Conservation (phyloP, 768 basidiomycete genomes). For the Suillus variegatus region DNA sequence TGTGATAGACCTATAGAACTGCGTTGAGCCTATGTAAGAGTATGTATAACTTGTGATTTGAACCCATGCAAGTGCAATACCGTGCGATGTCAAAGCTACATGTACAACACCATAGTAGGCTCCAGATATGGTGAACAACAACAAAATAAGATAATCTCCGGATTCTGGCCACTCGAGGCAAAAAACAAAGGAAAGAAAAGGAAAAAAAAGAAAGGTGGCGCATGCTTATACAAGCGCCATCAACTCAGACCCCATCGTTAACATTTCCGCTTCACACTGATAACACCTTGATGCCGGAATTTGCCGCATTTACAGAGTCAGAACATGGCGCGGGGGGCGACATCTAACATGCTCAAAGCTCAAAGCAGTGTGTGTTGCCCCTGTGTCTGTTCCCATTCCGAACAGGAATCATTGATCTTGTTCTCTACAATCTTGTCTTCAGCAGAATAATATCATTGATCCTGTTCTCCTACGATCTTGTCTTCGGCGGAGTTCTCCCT, state of each 20-base stretch:
- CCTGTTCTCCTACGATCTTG: too few relatives aligned
- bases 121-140: not conserved
- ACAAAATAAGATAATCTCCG: not conserved
- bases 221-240: not conserved
- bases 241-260: not conserved
- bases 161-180: not conserved
- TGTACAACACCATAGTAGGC: not conserved
- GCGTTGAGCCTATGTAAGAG: not conserved
- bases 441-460: too few relatives aligned
- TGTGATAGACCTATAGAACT: not conserved
- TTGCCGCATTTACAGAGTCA: too few relatives aligned
- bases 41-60: not conserved
- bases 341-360: too few relatives aligned
- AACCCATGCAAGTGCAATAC: not conserved
- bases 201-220: not conserved
- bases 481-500: too few relatives aligned
- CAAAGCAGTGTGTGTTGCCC: too few relatives aligned
- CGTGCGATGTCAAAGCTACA: not conserved
- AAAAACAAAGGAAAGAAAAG: not conserved
- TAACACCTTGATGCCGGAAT: not conserved
- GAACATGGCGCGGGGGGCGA: too few relatives aligned
- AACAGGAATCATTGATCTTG: too few relatives aligned
- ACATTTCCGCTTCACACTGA: conserved; percentile 17
- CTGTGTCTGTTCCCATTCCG: too few relatives aligned
- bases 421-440: too few relatives aligned